Evolutionary conservation across 345 rosid species (phyloP).

Genomic region (Rubroshorea leprosula): DNA sequence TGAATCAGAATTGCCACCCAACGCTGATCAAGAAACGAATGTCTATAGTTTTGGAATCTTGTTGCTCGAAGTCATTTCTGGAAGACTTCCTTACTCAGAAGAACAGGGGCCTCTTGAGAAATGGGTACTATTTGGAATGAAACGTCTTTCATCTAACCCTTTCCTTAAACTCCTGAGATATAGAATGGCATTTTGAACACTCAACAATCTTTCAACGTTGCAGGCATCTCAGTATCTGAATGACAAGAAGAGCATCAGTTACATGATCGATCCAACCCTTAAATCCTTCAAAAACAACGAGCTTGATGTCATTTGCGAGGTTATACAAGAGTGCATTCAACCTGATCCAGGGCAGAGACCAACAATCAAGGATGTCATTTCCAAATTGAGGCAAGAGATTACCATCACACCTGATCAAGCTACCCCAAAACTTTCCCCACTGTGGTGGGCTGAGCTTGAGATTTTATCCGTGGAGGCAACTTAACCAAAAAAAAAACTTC

Average conservation of each 20-base stretch:
- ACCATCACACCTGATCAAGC: slow-evolving; percentile 81
- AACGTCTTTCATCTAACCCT: background rate
- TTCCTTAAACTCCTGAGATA: background rate
- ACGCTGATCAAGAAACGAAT: slow-evolving; percentile 51
- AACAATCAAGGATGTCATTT: slow-evolving; percentile 51
- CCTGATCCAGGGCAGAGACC: slow-evolving; percentile 58
- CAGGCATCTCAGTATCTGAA: slow-evolving; percentile 69
- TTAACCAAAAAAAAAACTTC: slow-evolving; percentile 16
- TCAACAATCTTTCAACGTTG: slow-evolving; percentile 12
- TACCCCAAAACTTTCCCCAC: slow-evolving; percentile 84
- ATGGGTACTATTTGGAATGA: slow-evolving; percentile 48
- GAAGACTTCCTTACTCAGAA: slow-evolving; percentile 61
- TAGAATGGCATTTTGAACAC: no score
- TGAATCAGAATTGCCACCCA: slow-evolving; percentile 37
- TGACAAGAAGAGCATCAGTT: slow-evolving; percentile 33
- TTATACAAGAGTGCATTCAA: slow-evolving; percentile 53
- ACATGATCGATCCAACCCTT: slow-evolving; percentile 64
- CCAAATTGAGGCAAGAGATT: slow-evolving; percentile 54
- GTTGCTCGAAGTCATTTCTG: slow-evolving; percentile 82
- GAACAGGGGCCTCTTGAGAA: slow-evolving; percentile 60
- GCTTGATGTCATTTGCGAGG: slow-evolving; percentile 58
- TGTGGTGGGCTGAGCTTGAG: slow-evolving; percentile 99
- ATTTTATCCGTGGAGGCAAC: slow-evolving; percentile 83
- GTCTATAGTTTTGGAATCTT: slow-evolving; percentile 67
- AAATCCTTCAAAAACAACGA: slow-evolving; percentile 63